These are phyloP conservation scores for Pachysolen tannophilus DNA, from an alignment of 805 yeast genomes.

Conservation along the genomic window DNA sequence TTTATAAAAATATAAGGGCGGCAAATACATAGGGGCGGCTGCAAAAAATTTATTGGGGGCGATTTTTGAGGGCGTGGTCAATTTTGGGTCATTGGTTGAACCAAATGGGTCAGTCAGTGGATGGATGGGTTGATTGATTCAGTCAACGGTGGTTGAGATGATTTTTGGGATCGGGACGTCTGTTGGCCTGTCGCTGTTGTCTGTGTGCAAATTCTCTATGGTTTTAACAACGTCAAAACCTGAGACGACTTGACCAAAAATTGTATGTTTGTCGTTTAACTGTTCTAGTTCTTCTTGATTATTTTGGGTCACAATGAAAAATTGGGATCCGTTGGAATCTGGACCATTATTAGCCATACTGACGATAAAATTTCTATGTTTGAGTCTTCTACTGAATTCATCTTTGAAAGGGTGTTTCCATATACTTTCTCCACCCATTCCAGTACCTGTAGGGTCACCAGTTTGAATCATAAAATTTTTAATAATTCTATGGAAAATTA, in stretches of 20 bases:
- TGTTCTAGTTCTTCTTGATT: constrained; percentile 25
- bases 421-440: constrained; percentile 30
- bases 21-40: no score
- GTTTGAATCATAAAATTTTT: constrained; percentile 54
- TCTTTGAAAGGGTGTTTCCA: constrained; percentile 33
- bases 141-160: constrained; percentile 3
- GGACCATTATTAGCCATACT: constrained; percentile 61
- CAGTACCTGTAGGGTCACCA: constrained; percentile 42
- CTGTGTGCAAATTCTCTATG: constrained; percentile 38
- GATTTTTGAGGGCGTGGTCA: no score
- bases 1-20: no score
- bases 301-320: constrained; percentile 49
- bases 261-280: constrained; percentile 51
- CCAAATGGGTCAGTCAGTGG: not conserved
- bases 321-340: constrained; percentile 52
- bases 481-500: constrained; percentile 40
- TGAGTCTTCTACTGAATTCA: constrained; percentile 38
- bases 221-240: constrained; percentile 43
- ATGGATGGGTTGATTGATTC: not conserved
- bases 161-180: constrained; percentile 3
- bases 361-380: constrained; percentile 44
- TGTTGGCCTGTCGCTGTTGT: constrained; percentile 38
- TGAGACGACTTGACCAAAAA: constrained; percentile 42
- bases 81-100: no score
- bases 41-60: no score